Conservation (phyloP, 257 asterid species). For the Marsdenia floribunda region DNA sequence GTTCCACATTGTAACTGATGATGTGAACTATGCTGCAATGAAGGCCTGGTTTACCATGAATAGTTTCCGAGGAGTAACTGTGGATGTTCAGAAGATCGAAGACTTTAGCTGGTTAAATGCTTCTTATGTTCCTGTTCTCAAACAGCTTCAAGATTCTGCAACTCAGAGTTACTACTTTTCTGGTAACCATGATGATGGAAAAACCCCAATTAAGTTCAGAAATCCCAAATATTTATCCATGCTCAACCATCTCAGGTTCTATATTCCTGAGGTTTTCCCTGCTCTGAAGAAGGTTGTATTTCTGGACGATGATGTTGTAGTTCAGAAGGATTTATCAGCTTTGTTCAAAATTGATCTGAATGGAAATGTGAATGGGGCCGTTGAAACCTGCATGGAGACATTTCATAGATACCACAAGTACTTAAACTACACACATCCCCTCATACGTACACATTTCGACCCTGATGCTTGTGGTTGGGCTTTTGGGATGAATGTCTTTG, state of each 20-base stretch:
- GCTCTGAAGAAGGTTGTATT: slow-evolving; percentile 37
- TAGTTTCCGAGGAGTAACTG: slow-evolving; percentile 36
- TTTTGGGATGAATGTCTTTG: slow-evolving; percentile 45
- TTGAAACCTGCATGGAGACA: slow-evolving; percentile 48
- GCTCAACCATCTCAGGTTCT: slow-evolving; percentile 50
- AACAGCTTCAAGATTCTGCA: slow-evolving; percentile 43
- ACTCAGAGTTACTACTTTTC: slow-evolving; percentile 40
- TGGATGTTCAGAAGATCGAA: slow-evolving; percentile 40
- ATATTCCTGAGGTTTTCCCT: slow-evolving; percentile 45
- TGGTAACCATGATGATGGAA: slow-evolving; percentile 31
- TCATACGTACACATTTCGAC: slow-evolving; percentile 39
- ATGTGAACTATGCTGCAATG: slow-evolving; percentile 48
- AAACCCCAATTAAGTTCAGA: slow-evolving; percentile 38
- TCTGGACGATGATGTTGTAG: slow-evolving; percentile 46
- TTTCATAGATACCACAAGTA: slow-evolving; percentile 47
- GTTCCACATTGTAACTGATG: slow-evolving; percentile 45
- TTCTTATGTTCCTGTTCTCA: slow-evolving; percentile 42
- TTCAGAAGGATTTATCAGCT: slow-evolving; percentile 40
- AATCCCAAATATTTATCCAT: slow-evolving; percentile 47
- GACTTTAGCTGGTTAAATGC: slow-evolving; percentile 43
- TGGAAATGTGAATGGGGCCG: slow-evolving; percentile 51
- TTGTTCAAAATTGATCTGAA: slow-evolving; percentile 36
- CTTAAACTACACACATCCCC: slow-evolving; percentile 40
- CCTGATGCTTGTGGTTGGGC: slow-evolving; percentile 64
- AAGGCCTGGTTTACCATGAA: slow-evolving; percentile 47